Evolutionary conservation across 805 yeast species (phyloP).

Genomic region (Wickerhamiella sorbophila): DNA sequence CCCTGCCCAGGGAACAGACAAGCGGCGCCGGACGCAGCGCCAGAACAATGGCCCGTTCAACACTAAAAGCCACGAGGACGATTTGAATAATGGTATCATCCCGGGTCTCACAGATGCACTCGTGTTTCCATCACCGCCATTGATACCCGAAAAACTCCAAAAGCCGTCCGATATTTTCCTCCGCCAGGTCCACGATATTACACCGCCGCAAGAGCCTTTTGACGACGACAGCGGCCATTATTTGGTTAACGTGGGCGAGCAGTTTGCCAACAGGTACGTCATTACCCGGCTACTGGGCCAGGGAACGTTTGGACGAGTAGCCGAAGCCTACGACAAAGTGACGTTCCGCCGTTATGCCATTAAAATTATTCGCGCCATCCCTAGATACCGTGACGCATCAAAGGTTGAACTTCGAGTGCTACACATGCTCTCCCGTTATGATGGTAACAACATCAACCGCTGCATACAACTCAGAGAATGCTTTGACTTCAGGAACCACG

Average conservation of each 20-base stretch:
- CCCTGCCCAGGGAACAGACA: neutral
- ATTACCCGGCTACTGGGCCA: conserved; percentile 66
- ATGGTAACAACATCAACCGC: conserved; percentile 48
- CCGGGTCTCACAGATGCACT: conserved; percentile 1
- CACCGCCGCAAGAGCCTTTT: conserved; percentile 10
- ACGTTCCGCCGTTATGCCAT: conserved; percentile 62
- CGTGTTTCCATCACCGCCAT: conserved; percentile 11
- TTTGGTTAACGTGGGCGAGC: conserved; percentile 23
- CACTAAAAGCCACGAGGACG: neutral
- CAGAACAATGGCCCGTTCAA: neutral
- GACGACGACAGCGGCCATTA: conserved; percentile 24
- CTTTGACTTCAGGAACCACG: conserved; percentile 85
- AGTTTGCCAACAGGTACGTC: conserved; percentile 49
- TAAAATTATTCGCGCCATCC: conserved; percentile 82
- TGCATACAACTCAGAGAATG: conserved; percentile 82
- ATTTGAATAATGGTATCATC: neutral
- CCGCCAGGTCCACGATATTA: conserved; percentile 14
- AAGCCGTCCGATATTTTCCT: conserved; percentile 17
- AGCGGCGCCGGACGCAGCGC: conserved; percentile 1
- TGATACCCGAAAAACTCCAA: conserved; percentile 3
- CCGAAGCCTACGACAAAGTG: conserved; percentile 59
- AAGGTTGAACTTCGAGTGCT: conserved; percentile 80
- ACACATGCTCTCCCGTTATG: conserved; percentile 56
- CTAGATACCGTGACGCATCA: conserved; percentile 90
- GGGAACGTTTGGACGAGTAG: conserved; percentile 87